Evolutionary conservation across 441 rosid genomes (phyloP).

Genomic region (Populus hybrid): DNA sequence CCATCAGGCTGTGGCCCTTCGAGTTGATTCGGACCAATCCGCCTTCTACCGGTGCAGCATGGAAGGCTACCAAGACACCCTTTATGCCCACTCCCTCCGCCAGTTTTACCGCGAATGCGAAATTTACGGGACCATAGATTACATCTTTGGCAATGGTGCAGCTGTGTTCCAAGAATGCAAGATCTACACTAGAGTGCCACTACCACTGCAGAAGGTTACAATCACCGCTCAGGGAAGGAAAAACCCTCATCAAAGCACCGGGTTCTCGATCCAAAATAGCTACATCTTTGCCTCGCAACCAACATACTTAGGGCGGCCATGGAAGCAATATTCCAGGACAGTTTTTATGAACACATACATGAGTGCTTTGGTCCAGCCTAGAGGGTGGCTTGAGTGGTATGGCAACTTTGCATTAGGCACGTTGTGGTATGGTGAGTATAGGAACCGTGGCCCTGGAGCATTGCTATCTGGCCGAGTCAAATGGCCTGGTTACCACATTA

Average conservation of each 20-base stretch:
- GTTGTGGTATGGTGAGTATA: constrained; percentile 64
- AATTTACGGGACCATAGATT: constrained; percentile 76
- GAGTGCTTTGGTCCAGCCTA: constrained; percentile 47
- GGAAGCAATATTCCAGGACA: constrained; percentile 77
- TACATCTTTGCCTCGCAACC: constrained; percentile 48
- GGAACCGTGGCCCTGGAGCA: constrained; percentile 65
- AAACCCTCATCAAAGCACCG: constrained; percentile 73
- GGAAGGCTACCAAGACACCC: constrained; percentile 79
- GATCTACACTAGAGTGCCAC: constrained; percentile 56
- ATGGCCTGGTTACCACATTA: constrained; percentile 65
- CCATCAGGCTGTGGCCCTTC: constrained; percentile 68
- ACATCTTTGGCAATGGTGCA: constrained; percentile 86
- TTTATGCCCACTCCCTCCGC: constrained; percentile 66
- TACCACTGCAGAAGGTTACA: constrained; percentile 59
- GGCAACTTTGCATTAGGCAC: constrained; percentile 59
- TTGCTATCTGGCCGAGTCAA: constrained; percentile 34
- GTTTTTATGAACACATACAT: constrained; percentile 56
- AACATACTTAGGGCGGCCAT: constrained; percentile 75
- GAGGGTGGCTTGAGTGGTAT: constrained; percentile 76
- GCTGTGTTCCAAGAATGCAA: constrained; percentile 74
- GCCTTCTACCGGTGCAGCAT: constrained; percentile 72
- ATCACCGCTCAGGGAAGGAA: constrained; percentile 82
- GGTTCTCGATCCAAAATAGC: constrained; percentile 70
- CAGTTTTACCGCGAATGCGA: constrained; percentile 78
- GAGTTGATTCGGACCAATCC: constrained; percentile 63